Conservation (phyloP, 2,329 filamentous ascomycete species). For the Ambrosiella beaveri region DNA sequence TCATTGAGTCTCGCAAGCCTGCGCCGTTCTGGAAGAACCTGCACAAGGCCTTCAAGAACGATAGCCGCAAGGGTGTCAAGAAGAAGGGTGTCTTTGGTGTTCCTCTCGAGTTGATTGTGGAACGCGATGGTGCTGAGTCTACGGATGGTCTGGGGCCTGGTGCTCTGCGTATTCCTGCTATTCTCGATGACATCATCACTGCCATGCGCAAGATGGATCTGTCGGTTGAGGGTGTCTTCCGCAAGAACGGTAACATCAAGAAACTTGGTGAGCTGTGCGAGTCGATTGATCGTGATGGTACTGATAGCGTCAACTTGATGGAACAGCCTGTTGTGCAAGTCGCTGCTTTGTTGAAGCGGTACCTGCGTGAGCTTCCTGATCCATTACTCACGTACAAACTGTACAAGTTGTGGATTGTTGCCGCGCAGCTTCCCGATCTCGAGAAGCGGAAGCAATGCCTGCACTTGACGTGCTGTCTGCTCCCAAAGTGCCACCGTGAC, state of each 20-base stretch:
- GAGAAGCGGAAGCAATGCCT: conserved; percentile 70
- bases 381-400: conserved; percentile 90
- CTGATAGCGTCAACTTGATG: conserved; percentile 69
- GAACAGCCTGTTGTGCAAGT: conserved; percentile 86
- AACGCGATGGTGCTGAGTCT: conserved; percentile 90
- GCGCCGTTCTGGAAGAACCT: conserved; percentile 97
- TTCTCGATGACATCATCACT: conserved; percentile 85
- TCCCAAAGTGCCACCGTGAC: conserved; percentile 85
- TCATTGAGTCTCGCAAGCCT: conserved; percentile 80
- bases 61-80: conserved; percentile 58
- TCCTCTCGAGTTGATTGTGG: conserved; percentile 70
- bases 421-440: conserved; percentile 70
- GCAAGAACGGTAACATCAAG: conserved; percentile 98
- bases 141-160: conserved; percentile 91
- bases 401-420: conserved; percentile 75
- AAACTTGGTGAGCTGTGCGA: conserved; percentile 75
- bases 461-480: conserved; percentile 77
- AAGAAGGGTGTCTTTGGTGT: conserved; percentile 93
- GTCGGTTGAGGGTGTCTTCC: conserved; percentile 94
- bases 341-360: conserved; percentile 85
- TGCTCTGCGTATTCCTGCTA: conserved; percentile 73
- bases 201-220: conserved; percentile 98
- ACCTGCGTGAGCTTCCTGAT: conserved; percentile 84
- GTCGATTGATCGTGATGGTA: conserved; percentile 69
- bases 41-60: conserved; percentile 86